phyloP scores from a whole-genome alignment of 2,329 filamentous ascomycete species.

The Fusarium sarcochroum region DNA sequence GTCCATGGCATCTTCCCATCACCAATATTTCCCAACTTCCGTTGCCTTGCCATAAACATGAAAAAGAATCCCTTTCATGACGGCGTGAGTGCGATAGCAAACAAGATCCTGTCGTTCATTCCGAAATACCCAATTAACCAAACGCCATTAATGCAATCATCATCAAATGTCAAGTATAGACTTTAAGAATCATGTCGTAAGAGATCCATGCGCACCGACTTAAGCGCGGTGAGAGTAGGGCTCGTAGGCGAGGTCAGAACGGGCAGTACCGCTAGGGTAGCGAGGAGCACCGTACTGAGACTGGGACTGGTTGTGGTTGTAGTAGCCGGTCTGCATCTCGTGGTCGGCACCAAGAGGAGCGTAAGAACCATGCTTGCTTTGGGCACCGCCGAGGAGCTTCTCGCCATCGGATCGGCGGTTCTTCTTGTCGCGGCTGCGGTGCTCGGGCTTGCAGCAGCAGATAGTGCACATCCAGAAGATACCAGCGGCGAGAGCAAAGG shows the following conservation, averaged over 20 bases:
- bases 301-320: constrained; percentile 54
- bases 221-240: constrained; percentile 72
- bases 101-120: constrained; percentile 17
- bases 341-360: constrained; percentile 54
- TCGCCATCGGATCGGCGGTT: constrained; percentile 59
- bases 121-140: constrained; percentile 35
- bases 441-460: constrained; percentile 78
- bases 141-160: constrained; percentile 50
- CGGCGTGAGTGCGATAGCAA: constrained; percentile 22
- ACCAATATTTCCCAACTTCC: constrained; percentile 18
- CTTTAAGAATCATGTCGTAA: constrained; percentile 34
- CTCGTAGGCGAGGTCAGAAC: constrained; percentile 72
- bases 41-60: constrained; percentile 16
- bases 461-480: constrained; percentile 93
- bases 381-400: constrained; percentile 63
- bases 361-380: constrained; percentile 55
- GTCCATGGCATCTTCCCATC: constrained; percentile 38
- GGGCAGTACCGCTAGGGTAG: constrained; percentile 58
- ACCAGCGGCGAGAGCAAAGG: constrained; percentile 79
- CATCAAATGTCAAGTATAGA: constrained; percentile 40
- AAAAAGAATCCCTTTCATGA: constrained; percentile 28
- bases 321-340: constrained; percentile 56
- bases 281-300: constrained; percentile 55
- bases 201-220: constrained; percentile 34
- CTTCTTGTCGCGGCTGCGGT: constrained; percentile 53